These are phyloP conservation scores for Tubosaeta brunneosetosa DNA, from an alignment of 768 basidiomycete genomes.

Conservation along the genomic window DNA sequence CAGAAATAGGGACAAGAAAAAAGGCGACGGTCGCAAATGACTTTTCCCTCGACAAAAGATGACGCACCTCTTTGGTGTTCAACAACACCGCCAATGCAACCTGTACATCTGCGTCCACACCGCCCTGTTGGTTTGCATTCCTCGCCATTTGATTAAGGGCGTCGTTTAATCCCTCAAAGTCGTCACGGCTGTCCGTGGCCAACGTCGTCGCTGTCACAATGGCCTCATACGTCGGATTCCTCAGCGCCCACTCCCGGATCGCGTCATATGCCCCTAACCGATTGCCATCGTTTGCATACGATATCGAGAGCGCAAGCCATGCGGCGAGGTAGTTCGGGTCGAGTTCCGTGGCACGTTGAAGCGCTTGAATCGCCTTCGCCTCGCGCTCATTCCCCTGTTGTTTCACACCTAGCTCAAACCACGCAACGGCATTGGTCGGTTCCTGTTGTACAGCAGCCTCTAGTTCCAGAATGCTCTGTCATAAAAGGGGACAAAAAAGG, in stretches of 20 bases:
- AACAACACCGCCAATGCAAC: conserved; percentile 90
- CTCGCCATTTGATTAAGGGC: conserved; percentile 80
- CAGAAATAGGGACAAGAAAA: background rate
- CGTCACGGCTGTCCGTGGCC: conserved; percentile 19
- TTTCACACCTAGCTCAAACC: conserved; percentile 92
- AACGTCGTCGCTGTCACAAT: conserved; percentile 39
- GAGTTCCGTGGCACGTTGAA: conserved; percentile 74
- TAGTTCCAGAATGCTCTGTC: conserved; percentile 78
- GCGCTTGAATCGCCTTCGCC: conserved; percentile 79
- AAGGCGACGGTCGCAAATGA: background rate
- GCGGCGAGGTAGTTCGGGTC: conserved; percentile 72
- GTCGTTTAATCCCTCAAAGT: conserved; percentile 56
- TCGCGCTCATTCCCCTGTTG: conserved; percentile 99
- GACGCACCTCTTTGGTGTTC: conserved; percentile 80
- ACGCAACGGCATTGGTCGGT: conserved; percentile 63
- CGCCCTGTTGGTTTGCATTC: conserved; percentile 40
- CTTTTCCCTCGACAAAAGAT: background rate
- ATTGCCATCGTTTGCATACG: conserved; percentile 85
- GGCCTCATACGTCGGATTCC: conserved; percentile 48
- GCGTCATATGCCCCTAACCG: conserved; percentile 69
- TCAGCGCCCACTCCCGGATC: conserved; percentile 78
- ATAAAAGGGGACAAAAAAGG: conserved; percentile 7
- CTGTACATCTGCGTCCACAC: conserved; percentile 91
- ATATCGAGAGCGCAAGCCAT: conserved; percentile 89
- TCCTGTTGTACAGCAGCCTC: conserved; percentile 87